Percentiles rank a stretch among this genome's conserved stretches.
These are phyloP conservation scores for Lactifluus piperatus DNA, from an alignment of 768 basidiomycete genomes.

Conservation along the genomic window DNA sequence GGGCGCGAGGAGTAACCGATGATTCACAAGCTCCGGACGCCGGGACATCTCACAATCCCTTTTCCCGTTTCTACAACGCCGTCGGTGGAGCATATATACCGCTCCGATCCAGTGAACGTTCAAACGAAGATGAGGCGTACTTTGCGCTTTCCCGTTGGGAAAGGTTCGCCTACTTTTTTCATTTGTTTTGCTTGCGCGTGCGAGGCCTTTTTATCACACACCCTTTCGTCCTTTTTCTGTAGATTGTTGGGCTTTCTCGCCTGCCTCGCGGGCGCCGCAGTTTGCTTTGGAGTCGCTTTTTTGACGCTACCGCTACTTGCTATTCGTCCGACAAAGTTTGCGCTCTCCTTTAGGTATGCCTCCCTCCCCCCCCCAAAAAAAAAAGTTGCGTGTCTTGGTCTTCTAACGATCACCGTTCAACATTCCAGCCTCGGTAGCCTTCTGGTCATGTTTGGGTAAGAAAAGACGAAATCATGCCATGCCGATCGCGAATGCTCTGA, in stretches of 20 bases:
- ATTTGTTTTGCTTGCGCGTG: too few species aligned
- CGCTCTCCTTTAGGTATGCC: conserved; percentile 69
- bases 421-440: conserved; percentile 66
- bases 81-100: conserved; percentile 87
- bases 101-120: conserved; percentile 66
- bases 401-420: not conserved
- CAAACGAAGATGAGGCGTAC: conserved; percentile 95
- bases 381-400: not conserved
- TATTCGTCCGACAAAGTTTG: conserved; percentile 83
- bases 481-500: not conserved
- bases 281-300: conserved; percentile 91
- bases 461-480: not conserved
- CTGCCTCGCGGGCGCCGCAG: conserved; percentile 81
- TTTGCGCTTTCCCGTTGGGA: conserved; percentile 93
- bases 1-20: conserved; percentile 66
- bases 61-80: conserved; percentile 81
- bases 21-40: conserved; percentile 47
- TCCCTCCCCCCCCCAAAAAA: too few species aligned
- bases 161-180: conserved; percentile 39
- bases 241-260: conserved; percentile 88
- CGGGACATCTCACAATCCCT: conserved; percentile 42
- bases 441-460: conserved; percentile 93
- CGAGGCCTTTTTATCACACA: too few species aligned
- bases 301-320: conserved; percentile 66
- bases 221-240: not conserved